Evolutionary conservation across 2,329 filamentous ascomycete genomes (phyloP).

Genomic region (Parastagonospora avenae): DNA sequence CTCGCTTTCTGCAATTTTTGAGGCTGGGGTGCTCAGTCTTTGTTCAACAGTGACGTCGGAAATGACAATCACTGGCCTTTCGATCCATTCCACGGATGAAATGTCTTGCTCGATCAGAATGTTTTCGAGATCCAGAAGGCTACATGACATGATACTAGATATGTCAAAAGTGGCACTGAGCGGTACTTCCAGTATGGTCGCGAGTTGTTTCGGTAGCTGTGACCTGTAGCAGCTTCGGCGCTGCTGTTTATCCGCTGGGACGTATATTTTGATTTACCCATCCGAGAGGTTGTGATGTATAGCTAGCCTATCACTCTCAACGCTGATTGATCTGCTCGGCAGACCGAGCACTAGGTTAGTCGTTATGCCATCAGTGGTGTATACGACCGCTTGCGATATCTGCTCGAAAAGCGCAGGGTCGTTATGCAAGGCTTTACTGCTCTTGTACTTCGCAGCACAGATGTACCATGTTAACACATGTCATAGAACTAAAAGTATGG

Average conservation of each 20-base stretch:
- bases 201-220: constrained; percentile 22
- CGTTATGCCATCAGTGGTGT: constrained; percentile 10
- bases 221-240: constrained; percentile 17
- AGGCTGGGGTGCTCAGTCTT: neutral
- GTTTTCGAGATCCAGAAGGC: constrained; percentile 11
- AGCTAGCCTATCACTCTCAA: constrained; percentile 17
- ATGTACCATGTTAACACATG: constrained; percentile 7
- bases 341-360: constrained; percentile 17
- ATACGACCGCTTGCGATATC: constrained; percentile 8
- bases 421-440: constrained; percentile 17
- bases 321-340: neutral
- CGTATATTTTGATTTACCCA: constrained; percentile 16
- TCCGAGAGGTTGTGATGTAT: constrained; percentile 16
- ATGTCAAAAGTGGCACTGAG: constrained; percentile 10
- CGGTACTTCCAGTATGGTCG: constrained; percentile 6
- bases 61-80: constrained; percentile 10
- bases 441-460: constrained; percentile 30
- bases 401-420: constrained; percentile 15
- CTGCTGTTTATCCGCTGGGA: constrained; percentile 13
- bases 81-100: constrained; percentile 19
- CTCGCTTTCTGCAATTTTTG: neutral
- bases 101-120: constrained; percentile 24
- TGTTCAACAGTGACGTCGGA: neutral
- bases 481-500: neutral
- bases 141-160: constrained; percentile 11